Percentiles rank a stretch among this genome's conserved stretches.
Evolutionary conservation across 192 early-diverging fungal species (phyloP).

Genomic region (Gonapodya prolifera): DNA sequence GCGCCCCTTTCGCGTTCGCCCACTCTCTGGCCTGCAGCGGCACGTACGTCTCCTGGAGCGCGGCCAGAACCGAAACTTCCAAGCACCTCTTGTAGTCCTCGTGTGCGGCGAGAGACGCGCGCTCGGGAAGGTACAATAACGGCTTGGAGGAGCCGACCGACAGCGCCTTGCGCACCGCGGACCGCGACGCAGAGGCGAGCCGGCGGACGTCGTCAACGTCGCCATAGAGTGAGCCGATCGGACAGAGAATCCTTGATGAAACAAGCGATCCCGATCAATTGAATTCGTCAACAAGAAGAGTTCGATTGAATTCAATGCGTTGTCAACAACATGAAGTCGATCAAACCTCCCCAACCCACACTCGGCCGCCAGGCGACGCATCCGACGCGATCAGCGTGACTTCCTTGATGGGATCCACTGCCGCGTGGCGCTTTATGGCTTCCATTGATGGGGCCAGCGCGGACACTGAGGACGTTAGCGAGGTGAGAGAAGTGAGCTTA

Average conservation of each 20-base stretch:
- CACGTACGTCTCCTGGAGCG: conserved; percentile 57
- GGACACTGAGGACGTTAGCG: conserved; percentile 35
- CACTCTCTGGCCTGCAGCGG: conserved; percentile 69
- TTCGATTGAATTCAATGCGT: no score
- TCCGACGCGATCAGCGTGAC: no score
- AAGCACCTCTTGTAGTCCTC: conserved; percentile 55
- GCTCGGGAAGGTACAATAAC: conserved; percentile 47
- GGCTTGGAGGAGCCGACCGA: conserved; percentile 47
- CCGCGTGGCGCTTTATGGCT: no score
- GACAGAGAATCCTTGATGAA: no score
- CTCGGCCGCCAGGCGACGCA: no score
- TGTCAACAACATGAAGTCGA: no score
- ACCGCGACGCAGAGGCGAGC: conserved; percentile 50
- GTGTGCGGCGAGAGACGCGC: conserved; percentile 26
- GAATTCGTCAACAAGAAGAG: no score
- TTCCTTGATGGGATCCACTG: no score
- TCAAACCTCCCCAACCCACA: no score
- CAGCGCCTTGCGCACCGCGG: conserved; percentile 49
- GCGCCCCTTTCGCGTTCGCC: conserved; percentile 23
- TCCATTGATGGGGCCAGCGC: no score
- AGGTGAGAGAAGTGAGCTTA: background rate
- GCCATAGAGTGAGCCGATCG: conserved; percentile 54
- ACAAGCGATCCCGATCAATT: no score
- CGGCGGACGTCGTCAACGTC: conserved; percentile 77
- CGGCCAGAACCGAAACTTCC: conserved; percentile 60